Conservation (phyloP, 2,329 filamentous ascomycete species). For the Xylariales sp. region DNA sequence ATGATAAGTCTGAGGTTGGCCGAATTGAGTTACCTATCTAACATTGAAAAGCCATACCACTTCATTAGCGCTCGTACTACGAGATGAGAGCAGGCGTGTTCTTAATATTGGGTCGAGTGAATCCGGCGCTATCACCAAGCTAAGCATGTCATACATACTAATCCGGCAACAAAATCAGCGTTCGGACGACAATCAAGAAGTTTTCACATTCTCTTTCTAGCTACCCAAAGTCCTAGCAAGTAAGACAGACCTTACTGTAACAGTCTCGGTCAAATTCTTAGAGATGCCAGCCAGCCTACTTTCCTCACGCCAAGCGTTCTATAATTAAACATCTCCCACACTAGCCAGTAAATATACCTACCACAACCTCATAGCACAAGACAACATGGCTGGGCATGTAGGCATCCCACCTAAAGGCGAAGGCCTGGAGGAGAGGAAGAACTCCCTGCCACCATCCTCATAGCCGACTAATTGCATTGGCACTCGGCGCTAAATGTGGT, state of each 20-base stretch:
- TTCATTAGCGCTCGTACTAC: neutral
- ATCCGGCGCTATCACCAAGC: neutral
- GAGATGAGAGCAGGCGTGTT: neutral
- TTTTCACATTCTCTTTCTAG: neutral
- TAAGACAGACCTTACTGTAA: neutral
- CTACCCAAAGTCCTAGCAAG: neutral
- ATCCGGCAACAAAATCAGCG: neutral
- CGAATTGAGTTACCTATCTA: conserved; percentile 8
- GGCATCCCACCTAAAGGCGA: neutral
- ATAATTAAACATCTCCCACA: neutral
- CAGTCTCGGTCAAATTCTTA: neutral
- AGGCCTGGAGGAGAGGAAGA: too few species aligned
- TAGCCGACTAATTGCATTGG: too few species aligned
- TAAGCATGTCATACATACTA: neutral
- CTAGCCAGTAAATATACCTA: neutral
- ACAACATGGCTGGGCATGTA: conserved; percentile 1
- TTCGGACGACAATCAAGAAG: too few species aligned
- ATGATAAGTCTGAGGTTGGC: conserved; percentile 18
- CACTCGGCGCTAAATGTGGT: too few species aligned
- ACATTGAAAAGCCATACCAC: neutral
- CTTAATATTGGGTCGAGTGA: neutral
- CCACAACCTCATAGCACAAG: conserved; percentile 9
- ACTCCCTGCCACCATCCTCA: too few species aligned
- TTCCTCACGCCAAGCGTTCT: neutral
- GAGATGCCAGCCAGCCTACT: neutral